Evolutionary conservation across 805 yeast genomes (phyloP), one percentile per base, ranked within the genome.

Genomic region (Cyberlindnera euphorbiae): DNA sequence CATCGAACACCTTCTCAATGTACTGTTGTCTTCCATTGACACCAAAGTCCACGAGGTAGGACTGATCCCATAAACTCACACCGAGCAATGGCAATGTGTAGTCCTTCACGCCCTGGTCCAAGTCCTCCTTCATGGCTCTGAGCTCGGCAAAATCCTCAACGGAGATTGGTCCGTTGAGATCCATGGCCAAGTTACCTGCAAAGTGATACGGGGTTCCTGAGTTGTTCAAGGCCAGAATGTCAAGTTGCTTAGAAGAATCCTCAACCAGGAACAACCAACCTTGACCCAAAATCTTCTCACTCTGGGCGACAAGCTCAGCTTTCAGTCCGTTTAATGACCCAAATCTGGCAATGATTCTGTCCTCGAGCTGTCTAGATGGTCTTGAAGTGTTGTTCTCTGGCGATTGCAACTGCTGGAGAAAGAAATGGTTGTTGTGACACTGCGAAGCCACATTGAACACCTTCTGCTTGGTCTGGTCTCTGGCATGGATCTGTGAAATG

Each of bases 381-480:
- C 52, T 47, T 11, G 59, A 52, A 6, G 33, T 37, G 16, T 47
- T 50, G 14, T 48, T 41, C 19, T 38, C 44, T 8, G 55, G 38
- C 3, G 50, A 35, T 6, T 47, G 41, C 33, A 80, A 63, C 52
- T 82, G 83, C 58, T 82, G 77, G 53, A 88, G 79, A 52, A 83
- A 87, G 33, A 93, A 70, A 62, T 90, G 98, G 65, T 93, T 93
- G 63, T 88, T 89, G 64, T 84, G 90, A 3, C 88, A 79, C 57
- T 84, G 95, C 5, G 96, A 84, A 3, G 97, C 97, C 53, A 72
- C 76, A 62, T 89, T 93, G 69, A 81, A 89, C n/a, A 75, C 60
- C 37, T 75, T 74, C 23, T 88, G 79, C 50, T 75, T 74, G 21
- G 77, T 74, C 21, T 83, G 67, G 44, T 77, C 74, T 50, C 74